Evolutionary conservation across 192 early-diverging fungal species (phyloP).

Genomic region (Coemansia sp.): DNA sequence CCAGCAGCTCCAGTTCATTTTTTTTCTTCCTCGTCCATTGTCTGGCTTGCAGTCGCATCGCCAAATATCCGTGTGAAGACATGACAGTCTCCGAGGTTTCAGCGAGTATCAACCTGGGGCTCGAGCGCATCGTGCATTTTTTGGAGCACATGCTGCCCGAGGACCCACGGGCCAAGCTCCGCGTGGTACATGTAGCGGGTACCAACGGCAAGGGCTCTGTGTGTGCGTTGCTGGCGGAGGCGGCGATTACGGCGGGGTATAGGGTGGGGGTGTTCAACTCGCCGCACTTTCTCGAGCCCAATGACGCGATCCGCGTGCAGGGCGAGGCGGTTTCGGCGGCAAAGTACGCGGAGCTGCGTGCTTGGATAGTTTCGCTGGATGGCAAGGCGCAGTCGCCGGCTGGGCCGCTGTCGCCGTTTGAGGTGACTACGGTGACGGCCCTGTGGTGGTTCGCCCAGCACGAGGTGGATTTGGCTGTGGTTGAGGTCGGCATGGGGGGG

Average conservation of each 20-base stretch:
- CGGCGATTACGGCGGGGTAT: constrained; percentile 38
- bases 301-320: constrained; percentile 66
- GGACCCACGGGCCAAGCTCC: constrained; percentile 55
- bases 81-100: constrained; percentile 24
- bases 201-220: constrained; percentile 91
- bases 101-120: constrained; percentile 32
- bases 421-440: constrained; percentile 62
- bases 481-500: constrained; percentile 86
- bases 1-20: neutral
- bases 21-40: neutral
- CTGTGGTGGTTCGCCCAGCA: constrained; percentile 60
- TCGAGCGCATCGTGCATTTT: constrained; percentile 55
- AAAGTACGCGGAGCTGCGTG: constrained; percentile 45
- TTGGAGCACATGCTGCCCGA: constrained; percentile 40
- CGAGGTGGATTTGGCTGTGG: constrained; percentile 67
- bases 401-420: constrained; percentile 64
- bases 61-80: constrained; percentile 1
- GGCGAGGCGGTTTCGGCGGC: constrained; percentile 42
- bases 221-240: constrained; percentile 57
- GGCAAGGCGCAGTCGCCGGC: constrained; percentile 12
- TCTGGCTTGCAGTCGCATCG: neutral
- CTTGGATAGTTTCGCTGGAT: constrained; percentile 49
- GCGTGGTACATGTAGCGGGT: constrained; percentile 79
- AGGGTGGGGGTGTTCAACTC: constrained; percentile 69
- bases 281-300: constrained; percentile 69